Evolutionary conservation across 169 alveolate species (phyloP).

Genomic region (Toxoplasma gondii): DNA sequence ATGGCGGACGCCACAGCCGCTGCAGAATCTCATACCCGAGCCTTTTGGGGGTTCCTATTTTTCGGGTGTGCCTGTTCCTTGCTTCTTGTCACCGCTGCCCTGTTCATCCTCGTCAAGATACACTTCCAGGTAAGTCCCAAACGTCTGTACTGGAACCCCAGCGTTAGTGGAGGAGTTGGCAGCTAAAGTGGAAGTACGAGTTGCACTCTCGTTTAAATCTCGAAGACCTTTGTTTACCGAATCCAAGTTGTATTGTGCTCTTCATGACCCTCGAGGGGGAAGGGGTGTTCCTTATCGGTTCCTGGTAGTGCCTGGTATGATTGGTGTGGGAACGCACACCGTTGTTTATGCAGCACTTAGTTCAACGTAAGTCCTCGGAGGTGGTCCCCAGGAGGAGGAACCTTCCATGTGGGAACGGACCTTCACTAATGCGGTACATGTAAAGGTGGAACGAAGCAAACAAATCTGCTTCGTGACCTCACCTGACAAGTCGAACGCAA

Average conservation of each 20-base stretch:
- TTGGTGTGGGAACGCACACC: no score
- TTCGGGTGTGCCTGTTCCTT: background rate
- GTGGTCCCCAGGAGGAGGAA: no score
- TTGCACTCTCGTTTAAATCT: background rate
- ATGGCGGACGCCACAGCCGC: background rate
- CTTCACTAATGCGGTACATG: no score
- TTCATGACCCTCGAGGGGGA: background rate
- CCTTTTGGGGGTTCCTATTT: background rate
- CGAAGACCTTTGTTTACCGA: background rate
- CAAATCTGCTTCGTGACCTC: background rate
- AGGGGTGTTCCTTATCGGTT: background rate
- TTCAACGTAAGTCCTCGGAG: no score
- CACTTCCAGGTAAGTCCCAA: background rate
- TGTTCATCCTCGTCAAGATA: background rate
- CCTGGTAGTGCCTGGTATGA: no score
- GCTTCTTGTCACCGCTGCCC: background rate
- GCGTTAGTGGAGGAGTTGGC: background rate
- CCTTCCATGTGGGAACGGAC: no score
- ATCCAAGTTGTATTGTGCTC: background rate
- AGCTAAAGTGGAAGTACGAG: background rate
- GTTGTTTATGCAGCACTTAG: no score
- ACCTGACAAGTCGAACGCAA: background rate
- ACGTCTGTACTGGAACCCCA: background rate
- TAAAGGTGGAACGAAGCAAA: no score
- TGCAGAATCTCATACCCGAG: background rate